phyloP scores from a whole-genome alignment of 148 eudicot species.

The Hydrangea macrophylla region DNA sequence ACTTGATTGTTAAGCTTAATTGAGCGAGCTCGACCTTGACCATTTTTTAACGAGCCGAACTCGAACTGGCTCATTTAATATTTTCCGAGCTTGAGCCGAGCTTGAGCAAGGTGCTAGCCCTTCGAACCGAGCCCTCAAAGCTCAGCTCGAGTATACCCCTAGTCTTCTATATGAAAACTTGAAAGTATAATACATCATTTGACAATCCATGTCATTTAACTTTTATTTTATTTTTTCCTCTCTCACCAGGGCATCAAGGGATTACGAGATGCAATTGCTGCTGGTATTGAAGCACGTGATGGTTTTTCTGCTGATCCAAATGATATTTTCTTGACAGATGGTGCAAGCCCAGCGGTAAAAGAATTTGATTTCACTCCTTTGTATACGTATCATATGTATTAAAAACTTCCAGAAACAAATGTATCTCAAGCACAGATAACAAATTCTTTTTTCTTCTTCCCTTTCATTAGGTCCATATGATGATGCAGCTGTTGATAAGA shows the following conservation, averaged over 20 bases:
- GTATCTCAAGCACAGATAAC: conserved; percentile 3
- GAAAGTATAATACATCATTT: not conserved
- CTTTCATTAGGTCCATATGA: conserved; percentile 62
- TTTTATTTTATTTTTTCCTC: not conserved
- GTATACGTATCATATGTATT: not conserved
- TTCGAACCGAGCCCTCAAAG: too few relatives aligned
- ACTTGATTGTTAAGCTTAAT: too few relatives aligned
- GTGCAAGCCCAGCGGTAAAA: conserved; percentile 78
- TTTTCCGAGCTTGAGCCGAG: too few relatives aligned
- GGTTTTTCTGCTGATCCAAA: conserved; percentile 84
- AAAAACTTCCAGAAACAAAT: not conserved
- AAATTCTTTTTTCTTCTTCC: not conserved
- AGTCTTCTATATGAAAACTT: not conserved
- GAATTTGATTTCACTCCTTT: not conserved
- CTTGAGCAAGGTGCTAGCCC: too few relatives aligned
- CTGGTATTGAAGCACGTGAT: conserved; percentile 95
- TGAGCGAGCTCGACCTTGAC: too few relatives aligned
- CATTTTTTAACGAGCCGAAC: too few relatives aligned
- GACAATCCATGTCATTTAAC: not conserved
- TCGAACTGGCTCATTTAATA: too few relatives aligned
- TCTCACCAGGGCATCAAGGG: conserved; percentile 80
- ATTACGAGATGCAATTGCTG: conserved; percentile 82
- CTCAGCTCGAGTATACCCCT: too few relatives aligned
- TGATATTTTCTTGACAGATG: conserved; percentile 97
- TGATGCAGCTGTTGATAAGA: conserved; percentile 74